Evolutionary conservation across 2,329 filamentous ascomycete genomes (phyloP).

Genomic region (Colletotrichum sp.): DNA sequence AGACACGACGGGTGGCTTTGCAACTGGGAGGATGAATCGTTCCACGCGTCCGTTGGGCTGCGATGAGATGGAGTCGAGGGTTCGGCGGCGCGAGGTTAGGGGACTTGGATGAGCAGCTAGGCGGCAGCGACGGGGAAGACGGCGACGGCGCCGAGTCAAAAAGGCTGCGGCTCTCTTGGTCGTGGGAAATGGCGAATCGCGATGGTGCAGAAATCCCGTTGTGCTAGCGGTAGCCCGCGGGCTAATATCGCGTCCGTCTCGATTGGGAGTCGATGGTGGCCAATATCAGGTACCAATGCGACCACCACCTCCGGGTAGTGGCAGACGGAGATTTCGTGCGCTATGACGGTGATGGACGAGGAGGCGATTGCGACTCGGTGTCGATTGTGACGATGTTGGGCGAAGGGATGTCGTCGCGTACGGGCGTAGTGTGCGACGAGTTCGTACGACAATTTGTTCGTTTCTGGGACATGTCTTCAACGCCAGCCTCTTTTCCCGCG

Average conservation of each 20-base stretch:
- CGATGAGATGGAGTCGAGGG: not conserved
- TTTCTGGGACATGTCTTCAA: not conserved
- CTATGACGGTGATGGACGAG: not conserved
- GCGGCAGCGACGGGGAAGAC: not conserved
- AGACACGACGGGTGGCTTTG: not conserved
- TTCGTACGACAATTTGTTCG: not conserved
- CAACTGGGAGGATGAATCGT: not conserved
- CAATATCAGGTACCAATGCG: slow-evolving; percentile 1
- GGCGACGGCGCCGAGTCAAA: not conserved
- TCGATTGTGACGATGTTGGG: not conserved
- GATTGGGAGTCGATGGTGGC: not conserved
- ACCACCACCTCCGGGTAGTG: not conserved
- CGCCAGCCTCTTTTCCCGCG: not conserved
- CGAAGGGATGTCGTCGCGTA: not conserved
- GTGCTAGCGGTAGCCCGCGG: not conserved
- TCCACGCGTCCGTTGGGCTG: not conserved
- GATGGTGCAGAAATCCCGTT: not conserved
- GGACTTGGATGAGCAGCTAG: not conserved
- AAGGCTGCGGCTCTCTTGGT: not conserved
- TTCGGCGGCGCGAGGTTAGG: not conserved
- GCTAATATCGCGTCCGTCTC: not conserved
- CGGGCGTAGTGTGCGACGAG: not conserved
- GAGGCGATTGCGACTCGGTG: not conserved
- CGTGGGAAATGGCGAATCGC: not conserved
- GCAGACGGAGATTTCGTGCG: not conserved